Evolutionary conservation across 164 flowering plant genomes (phyloP), one percentile per base, ranked within the genome.

Genomic region (Tinospora cordifolia): DNA sequence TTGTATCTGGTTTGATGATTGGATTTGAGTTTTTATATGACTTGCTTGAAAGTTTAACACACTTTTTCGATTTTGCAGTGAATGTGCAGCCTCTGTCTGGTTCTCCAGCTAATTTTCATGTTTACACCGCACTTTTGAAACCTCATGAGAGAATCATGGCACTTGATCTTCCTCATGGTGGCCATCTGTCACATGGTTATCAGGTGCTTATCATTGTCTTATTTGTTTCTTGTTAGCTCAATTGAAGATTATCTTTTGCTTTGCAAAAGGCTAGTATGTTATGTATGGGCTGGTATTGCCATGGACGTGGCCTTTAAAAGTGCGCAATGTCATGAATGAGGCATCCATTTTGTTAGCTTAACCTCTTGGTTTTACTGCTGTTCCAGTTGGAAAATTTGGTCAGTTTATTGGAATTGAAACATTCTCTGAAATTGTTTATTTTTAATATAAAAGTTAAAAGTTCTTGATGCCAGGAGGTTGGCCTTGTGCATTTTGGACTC

Each of bases 71-170:
- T n/a, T 51, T 72, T 85, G 80, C 89, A 95, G 99, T 92, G 67
- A 95, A 95, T 72, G 98, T 95, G 81, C 98, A 92, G 79, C 82
- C 98, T 19, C 78, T 95, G 15, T 95, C 99, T 65, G 99, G 99
- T 15, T 92, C 99, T 64, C 98, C 99, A 15, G 75, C 99, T 30
- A 95, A 95, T 74, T 95, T 95, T 62, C 99, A 95, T 73, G 98
- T 89, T 41, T 95, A 95, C 77, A 92, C 98, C 79, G 99, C 97
- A 40, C 73, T 95, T 62, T 75, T 95, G 76, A 95, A 90, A 74
- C 93, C 99, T 72, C 99, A 95, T 77, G 99, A 95, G 0, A 89
- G 99, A 83, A 95, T 92, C 76, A 95, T 95, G 98, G 98, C 97
- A 6, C 98, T 95, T 70, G 98, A 90, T 84, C 97, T 92, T 83